phyloP scores from a whole-genome alignment of 495 filamentous ascomycete genomes.

The Lasiosphaeris hirsuta region DNA sequence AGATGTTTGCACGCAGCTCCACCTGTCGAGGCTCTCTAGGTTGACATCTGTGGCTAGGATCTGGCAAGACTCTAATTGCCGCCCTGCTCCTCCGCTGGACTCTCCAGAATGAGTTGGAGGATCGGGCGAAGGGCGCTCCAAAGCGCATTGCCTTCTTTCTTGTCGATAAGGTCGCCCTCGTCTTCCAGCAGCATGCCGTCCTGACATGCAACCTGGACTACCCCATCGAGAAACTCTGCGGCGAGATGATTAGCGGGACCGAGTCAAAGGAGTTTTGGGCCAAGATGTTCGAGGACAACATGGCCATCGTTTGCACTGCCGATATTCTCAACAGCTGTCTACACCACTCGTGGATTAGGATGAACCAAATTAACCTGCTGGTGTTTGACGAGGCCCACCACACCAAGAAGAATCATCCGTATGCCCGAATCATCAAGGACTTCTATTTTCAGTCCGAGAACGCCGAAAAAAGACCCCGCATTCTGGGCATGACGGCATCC shows the following conservation, averaged over 20 bases:
- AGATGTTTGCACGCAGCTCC: neutral
- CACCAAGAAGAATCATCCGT: conserved; percentile 90
- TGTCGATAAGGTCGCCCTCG: conserved; percentile 84
- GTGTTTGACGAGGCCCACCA: conserved; percentile 98
- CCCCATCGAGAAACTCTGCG: conserved; percentile 73
- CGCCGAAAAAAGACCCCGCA: conserved; percentile 58
- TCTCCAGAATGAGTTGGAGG: conserved; percentile 73
- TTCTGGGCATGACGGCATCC: conserved; percentile 97
- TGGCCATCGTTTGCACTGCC: conserved; percentile 91
- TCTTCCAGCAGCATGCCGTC: conserved; percentile 86
- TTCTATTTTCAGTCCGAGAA: conserved; percentile 57
- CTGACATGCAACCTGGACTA: conserved; percentile 81
- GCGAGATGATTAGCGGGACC: conserved; percentile 51
- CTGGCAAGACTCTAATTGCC: conserved; percentile 96
- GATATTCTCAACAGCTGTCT: conserved; percentile 79
- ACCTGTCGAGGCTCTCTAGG: neutral
- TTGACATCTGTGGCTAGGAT: conserved; percentile 51
- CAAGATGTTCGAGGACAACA: conserved; percentile 63
- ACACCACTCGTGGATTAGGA: conserved; percentile 74
- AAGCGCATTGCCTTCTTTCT: conserved; percentile 80
- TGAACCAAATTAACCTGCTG: conserved; percentile 82
- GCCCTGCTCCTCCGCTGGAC: conserved; percentile 78
- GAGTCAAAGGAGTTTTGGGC: conserved; percentile 69
- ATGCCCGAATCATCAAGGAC: conserved; percentile 88
- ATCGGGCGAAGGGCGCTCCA: conserved; percentile 56